phyloP scores from a whole-genome alignment of 441 rosid genomes.

The Rhodomyrtus psidioides region DNA sequence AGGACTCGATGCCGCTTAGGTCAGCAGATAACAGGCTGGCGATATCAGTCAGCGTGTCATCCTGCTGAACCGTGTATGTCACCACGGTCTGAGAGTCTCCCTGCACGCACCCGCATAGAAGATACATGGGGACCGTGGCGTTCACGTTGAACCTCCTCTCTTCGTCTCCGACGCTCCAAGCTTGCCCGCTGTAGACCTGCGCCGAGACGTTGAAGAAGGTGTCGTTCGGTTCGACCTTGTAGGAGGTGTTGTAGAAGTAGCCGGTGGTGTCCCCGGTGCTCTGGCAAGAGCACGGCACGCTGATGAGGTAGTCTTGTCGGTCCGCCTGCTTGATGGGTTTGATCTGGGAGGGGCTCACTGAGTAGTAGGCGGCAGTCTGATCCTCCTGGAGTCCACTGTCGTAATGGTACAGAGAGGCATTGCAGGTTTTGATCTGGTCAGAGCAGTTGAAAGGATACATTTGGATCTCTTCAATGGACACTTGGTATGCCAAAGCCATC shows the following conservation, averaged over 20 bases:
- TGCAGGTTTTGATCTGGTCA: conserved; percentile 11
- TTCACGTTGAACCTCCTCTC: neutral
- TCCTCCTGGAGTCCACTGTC: conserved; percentile 6
- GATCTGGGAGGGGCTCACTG: conserved; percentile 21
- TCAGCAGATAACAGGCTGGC: conserved; percentile 24
- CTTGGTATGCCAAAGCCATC: neutral
- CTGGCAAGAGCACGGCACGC: conserved; percentile 40
- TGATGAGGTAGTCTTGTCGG: conserved; percentile 31
- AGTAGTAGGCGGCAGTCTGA: conserved; percentile 26
- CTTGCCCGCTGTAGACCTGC: conserved; percentile 32
- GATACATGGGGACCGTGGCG: conserved; percentile 19
- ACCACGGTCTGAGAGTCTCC: conserved; percentile 24
- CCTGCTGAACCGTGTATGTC: conserved; percentile 48
- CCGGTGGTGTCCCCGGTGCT: conserved; percentile 17
- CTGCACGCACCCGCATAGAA: conserved; percentile 42
- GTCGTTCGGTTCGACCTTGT: conserved; percentile 17
- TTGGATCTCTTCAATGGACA: neutral
- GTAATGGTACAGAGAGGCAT: conserved; percentile 35
- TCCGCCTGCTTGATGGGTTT: conserved; percentile 4
- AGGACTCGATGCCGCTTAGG: conserved; percentile 11
- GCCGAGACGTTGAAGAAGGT: conserved; percentile 23
- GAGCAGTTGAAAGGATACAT: conserved; percentile 28
- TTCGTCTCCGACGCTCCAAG: conserved; percentile 27
- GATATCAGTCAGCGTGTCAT: conserved; percentile 30
- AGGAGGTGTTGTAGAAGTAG: conserved; percentile 35